Conservation (phyloP, 768 basidiomycete genomes). For the Mycena maculata region DNA sequence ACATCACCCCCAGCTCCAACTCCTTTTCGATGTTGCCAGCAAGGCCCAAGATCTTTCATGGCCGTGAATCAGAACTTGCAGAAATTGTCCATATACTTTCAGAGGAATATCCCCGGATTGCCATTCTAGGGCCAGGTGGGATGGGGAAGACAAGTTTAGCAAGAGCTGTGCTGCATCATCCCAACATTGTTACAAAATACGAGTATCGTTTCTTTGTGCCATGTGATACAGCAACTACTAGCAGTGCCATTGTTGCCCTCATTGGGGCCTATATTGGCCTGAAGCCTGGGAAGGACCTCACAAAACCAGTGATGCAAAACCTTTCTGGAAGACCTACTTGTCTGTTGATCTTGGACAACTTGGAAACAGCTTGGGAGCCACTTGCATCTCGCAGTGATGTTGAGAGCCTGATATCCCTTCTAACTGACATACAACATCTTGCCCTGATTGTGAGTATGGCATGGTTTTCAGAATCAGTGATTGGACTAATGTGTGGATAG, state of each 20-base stretch:
- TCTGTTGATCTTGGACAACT: constrained; percentile 9
- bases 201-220: not conserved
- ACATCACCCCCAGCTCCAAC: not conserved
- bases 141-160: constrained; percentile 1
- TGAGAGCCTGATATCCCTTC: not conserved
- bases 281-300: not conserved
- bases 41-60: constrained; percentile 17
- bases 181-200: not conserved
- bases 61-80: constrained; percentile 3
- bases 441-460: constrained; percentile 1
- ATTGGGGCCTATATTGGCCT: not conserved
- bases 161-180: constrained; percentile 8
- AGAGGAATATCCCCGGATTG: not conserved
- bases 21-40: constrained; percentile 11
- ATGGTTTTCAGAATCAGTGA: not conserved
- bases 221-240: not conserved
- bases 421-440: not conserved
- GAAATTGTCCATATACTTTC: not conserved
- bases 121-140: no score
- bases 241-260: not conserved
- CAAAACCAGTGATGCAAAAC: not conserved
- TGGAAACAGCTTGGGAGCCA: constrained; percentile 19
- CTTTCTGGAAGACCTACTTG: not conserved
- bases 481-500: not conserved
- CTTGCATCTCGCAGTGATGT: not conserved